phyloP scores from a whole-genome alignment of 768 basidiomycete genomes.

The Rhodotorula sphaerocarpa region DNA sequence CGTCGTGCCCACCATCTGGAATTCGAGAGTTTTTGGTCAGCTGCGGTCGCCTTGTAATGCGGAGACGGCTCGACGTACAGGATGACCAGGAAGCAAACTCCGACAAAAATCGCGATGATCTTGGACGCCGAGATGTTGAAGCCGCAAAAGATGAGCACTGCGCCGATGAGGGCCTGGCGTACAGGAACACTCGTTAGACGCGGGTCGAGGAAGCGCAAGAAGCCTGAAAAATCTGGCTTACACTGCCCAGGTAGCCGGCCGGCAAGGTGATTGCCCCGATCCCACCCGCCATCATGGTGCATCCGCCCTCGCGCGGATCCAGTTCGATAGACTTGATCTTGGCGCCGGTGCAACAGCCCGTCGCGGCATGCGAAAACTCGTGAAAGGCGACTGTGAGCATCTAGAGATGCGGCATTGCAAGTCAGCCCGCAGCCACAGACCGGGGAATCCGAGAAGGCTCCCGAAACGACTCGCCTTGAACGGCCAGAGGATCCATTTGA shows the following conservation, averaged over 20 bases:
- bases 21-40: conserved; percentile 36
- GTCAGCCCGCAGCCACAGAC: neutral
- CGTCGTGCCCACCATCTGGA: neutral
- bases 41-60: conserved; percentile 61
- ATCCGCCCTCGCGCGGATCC: conserved; percentile 56
- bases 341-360: conserved; percentile 30
- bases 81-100: conserved; percentile 75
- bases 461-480: conserved; percentile 5
- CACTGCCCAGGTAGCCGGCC: conserved; percentile 45
- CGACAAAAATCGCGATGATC: conserved; percentile 67
- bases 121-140: conserved; percentile 69
- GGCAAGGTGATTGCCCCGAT: conserved; percentile 43
- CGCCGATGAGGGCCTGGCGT: conserved; percentile 58
- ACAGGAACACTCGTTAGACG: neutral
- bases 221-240: neutral
- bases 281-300: conserved; percentile 76
- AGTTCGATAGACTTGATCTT: conserved; percentile 34
- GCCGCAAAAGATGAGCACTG: conserved; percentile 74
- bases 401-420: neutral
- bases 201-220: no score
- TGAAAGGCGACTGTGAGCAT: conserved; percentile 21
- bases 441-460: neutral
- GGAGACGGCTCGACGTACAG: conserved; percentile 49
- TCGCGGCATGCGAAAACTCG: conserved; percentile 28
- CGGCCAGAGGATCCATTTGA: conserved; percentile 18